These are phyloP conservation scores for Straminergon stramineum DNA, from an alignment of 225 moss, liverwort and hornwort genomes.

Conservation along the genomic window DNA sequence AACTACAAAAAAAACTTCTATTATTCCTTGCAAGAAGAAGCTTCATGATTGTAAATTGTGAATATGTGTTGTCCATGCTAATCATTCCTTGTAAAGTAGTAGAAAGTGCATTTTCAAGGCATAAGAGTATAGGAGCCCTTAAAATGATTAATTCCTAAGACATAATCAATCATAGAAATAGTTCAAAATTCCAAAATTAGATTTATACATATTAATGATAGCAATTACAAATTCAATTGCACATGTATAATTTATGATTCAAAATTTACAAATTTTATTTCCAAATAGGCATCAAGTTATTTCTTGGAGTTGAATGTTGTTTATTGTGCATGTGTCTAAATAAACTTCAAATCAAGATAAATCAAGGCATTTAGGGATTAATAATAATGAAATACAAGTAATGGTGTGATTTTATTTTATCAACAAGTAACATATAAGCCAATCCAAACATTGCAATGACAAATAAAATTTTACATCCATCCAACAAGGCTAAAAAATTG, in stretches of 20 bases:
- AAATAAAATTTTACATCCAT: not conserved
- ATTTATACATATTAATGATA: too few relatives aligned
- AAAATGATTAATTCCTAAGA: not conserved
- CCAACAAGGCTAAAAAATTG: fast-evolving
- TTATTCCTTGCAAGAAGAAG: not conserved
- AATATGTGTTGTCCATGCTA: too few relatives aligned
- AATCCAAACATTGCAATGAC: not conserved
- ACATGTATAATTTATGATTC: not conserved
- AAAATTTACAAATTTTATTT: not conserved
- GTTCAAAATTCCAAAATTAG: not conserved
- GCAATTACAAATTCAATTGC: not conserved
- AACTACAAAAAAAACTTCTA: too few relatives aligned
- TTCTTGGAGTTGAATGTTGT: not conserved
- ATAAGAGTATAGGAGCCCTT: too few relatives aligned
- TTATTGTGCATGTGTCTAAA: not conserved
- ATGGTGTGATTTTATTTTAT: not conserved
- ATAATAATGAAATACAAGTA: not conserved
- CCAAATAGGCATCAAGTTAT: not conserved
- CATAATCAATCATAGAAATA: not conserved
- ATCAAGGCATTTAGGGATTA: not conserved
- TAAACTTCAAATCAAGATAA: not conserved
- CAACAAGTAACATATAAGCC: not conserved
- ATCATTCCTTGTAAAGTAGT: too few relatives aligned
- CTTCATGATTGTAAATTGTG: not conserved
- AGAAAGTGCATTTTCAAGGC: too few relatives aligned